Evolutionary conservation across 192 early-diverging fungal species (phyloP).

Genomic region (Coemansia sp.): DNA sequence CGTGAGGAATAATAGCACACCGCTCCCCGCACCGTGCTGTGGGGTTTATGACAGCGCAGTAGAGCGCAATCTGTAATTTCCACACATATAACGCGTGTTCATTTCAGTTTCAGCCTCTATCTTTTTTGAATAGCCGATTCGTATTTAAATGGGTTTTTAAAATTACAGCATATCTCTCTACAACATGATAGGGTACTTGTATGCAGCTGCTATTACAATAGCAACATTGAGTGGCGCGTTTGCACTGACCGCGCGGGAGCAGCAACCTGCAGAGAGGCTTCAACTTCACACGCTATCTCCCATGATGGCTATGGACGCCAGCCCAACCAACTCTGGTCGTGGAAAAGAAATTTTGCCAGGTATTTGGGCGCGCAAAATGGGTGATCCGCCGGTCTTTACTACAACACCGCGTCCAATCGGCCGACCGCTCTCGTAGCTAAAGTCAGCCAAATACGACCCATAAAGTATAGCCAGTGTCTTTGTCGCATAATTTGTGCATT

Average conservation of each 20-base stretch:
- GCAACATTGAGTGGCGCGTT: background rate
- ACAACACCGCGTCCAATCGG: constrained; percentile 18
- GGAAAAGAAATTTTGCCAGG: constrained; percentile 2
- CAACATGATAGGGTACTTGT: background rate
- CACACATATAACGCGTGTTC: background rate
- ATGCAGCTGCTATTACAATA: background rate
- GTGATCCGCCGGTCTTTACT: constrained; percentile 34
- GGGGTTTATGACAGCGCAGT: constrained; percentile 1
- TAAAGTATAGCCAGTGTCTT: background rate
- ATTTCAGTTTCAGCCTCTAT: background rate
- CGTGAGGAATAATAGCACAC: background rate
- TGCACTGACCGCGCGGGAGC: constrained; percentile 10
- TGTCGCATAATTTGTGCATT: background rate
- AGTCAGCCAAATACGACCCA: background rate
- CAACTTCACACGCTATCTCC: constrained; percentile 25
- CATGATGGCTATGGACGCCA: constrained; percentile 9
- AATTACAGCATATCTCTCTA: background rate
- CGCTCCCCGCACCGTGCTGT: background rate
- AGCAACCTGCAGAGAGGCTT: constrained; percentile 11
- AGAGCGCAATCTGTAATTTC: background rate
- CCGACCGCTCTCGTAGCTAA: constrained; percentile 12
- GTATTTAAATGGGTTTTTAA: background rate
- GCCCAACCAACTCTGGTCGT: background rate
- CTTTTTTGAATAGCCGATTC: too few relatives aligned
- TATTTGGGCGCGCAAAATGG: constrained; percentile 34